These are phyloP conservation scores for Rubus idaeus DNA, from an alignment of 306 rosid species.

Conservation along the genomic window DNA sequence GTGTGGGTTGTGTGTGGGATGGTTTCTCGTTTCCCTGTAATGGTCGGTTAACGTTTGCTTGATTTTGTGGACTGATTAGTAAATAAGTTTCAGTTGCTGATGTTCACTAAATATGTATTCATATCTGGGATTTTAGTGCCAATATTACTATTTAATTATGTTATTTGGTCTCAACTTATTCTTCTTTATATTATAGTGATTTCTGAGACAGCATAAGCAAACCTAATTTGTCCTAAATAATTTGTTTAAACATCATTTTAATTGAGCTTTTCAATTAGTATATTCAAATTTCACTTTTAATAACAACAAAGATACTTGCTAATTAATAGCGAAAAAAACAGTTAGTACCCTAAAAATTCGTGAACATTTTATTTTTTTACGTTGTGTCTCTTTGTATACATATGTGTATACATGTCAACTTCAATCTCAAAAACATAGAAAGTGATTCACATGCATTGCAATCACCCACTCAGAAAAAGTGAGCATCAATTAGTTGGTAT, in stretches of 20 bases:
- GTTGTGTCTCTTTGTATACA: background rate
- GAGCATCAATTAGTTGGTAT: background rate
- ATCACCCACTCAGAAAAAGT: background rate
- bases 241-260: no score
- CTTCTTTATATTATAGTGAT: background rate
- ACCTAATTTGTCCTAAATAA: background rate
- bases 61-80: background rate
- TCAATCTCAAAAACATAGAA: background rate
- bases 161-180: background rate
- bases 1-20: slow-evolving; percentile 11
- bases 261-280: background rate
- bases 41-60: background rate
- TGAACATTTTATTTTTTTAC: background rate
- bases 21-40: slow-evolving; percentile 14
- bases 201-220: background rate
- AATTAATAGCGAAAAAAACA: background rate
- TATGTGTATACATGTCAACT: background rate
- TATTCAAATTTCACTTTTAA: background rate
- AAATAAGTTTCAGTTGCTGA: slow-evolving; percentile 13
- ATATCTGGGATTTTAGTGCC: background rate
- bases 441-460: background rate
- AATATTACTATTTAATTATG: background rate
- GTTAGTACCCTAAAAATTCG: background rate
- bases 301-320: background rate
- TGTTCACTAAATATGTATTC: slow-evolving; percentile 2